These are phyloP conservation scores for Botrytis deweyae DNA, from an alignment of 2,329 filamentous ascomycete genomes.

Conservation along the genomic window DNA sequence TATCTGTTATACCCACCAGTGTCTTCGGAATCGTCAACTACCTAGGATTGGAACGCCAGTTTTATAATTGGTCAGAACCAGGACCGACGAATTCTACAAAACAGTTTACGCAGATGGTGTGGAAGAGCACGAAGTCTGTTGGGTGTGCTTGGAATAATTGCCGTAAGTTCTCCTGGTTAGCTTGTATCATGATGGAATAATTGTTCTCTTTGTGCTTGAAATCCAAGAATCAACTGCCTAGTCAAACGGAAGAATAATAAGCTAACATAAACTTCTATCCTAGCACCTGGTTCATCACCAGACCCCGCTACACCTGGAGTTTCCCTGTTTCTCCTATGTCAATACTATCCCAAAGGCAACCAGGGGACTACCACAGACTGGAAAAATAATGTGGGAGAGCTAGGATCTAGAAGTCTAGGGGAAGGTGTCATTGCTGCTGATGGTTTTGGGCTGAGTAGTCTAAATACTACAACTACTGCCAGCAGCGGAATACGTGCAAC, in stretches of 20 bases:
- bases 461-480: neutral
- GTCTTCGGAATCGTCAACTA: neutral
- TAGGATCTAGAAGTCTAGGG: neutral
- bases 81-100: neutral
- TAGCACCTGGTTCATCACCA: conserved; percentile 10
- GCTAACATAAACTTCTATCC: neutral
- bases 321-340: neutral
- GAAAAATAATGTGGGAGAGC: neutral
- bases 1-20: neutral
- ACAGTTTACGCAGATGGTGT: conserved; percentile 5
- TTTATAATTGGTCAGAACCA: neutral
- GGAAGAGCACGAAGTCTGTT: neutral
- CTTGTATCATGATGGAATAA: rapidly evolving
- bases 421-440: neutral
- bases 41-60: neutral
- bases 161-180: neutral
- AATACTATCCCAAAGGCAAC: conserved; percentile 7
- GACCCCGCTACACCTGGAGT: neutral
- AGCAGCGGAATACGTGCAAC: no score
- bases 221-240: no score
- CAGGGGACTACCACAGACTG: neutral
- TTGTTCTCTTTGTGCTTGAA: neutral
- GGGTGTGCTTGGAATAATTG: conserved; percentile 15
- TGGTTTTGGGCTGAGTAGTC: neutral
- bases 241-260: neutral